These are phyloP conservation scores for Allodekkera sacchari DNA, from an alignment of 805 yeast species.

Conservation along the genomic window DNA sequence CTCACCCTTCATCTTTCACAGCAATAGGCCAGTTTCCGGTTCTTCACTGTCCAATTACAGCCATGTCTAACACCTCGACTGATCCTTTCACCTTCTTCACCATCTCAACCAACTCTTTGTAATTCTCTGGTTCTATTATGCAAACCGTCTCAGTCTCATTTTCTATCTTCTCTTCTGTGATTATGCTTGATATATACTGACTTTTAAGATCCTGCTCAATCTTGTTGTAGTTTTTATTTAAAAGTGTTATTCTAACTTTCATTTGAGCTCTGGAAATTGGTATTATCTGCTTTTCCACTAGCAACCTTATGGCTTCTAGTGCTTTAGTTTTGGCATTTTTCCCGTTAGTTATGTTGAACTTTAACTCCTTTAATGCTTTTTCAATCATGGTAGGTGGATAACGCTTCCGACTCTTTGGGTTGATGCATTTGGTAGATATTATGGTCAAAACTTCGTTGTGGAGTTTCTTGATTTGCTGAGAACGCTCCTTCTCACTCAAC, in stretches of 20 bases:
- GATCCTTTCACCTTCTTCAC: slow-evolving; percentile 34
- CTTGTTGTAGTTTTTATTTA: slow-evolving; percentile 42
- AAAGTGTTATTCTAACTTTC: slow-evolving; percentile 66
- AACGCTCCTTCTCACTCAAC: slow-evolving; percentile 87
- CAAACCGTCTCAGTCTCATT: slow-evolving; percentile 10
- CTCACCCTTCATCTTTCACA: too few relatives aligned
- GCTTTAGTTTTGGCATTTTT: slow-evolving; percentile 74
- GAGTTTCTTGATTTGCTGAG: slow-evolving; percentile 47
- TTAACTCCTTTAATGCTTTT: slow-evolving; percentile 70
- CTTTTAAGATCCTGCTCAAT: slow-evolving; percentile 18
- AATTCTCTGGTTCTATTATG: slow-evolving; percentile 16
- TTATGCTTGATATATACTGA: slow-evolving; percentile 8
- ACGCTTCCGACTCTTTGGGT: slow-evolving; percentile 81
- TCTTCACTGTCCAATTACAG: too few relatives aligned
- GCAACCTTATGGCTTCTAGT: slow-evolving; percentile 74
- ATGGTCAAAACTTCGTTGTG: slow-evolving; percentile 72
- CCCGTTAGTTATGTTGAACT: slow-evolving; percentile 63
- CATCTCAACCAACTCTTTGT: slow-evolving; percentile 29
- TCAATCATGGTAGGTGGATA: slow-evolving; percentile 94
- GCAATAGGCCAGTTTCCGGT: too few relatives aligned
- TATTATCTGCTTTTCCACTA: slow-evolving; percentile 71
- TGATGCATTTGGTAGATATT: slow-evolving; percentile 83
- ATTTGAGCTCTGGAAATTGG: slow-evolving; percentile 93
- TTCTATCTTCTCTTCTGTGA: slow-evolving; percentile 7
- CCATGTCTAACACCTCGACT: slow-evolving; percentile 33